Evolutionary conservation across 345 rosid species (phyloP).

Genomic region (Brassica napus): Da-Ae NC_063436.1:17121501-17122000

Average conservation of each 20-base stretch:
- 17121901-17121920: neutral
- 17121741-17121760: neutral
- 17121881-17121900: neutral
- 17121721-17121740: too few species aligned
- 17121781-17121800: neutral
- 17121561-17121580: constrained; percentile 27
- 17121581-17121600: constrained; percentile 24
- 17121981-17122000: neutral
- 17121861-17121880: neutral
- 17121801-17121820: neutral
- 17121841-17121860: neutral
- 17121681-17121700: constrained; percentile 8
- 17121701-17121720: too few species aligned
- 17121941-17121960: neutral
- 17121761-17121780: neutral
- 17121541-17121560: constrained; percentile 7
- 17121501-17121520: neutral
- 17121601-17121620: constrained; percentile 15
- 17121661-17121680: constrained; percentile 59
- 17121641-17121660: constrained; percentile 45
- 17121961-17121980: neutral
- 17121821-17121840: neutral
- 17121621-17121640: constrained; percentile 11
- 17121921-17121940: neutral
- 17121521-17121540: neutral